Conservation (phyloP, 257 asterid species). For the Solanum piurae region DNA sequence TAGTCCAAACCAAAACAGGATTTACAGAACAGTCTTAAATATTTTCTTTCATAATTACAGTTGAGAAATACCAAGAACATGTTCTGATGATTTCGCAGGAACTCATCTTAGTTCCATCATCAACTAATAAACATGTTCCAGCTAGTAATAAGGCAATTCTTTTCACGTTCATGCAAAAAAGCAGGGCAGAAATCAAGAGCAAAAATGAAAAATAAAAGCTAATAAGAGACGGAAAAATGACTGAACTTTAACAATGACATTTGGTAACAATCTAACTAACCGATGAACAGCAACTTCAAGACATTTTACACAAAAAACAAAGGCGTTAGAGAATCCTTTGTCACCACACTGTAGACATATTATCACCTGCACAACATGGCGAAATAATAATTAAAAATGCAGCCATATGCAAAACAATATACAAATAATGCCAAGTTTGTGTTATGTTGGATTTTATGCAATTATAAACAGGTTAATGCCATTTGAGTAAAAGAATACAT, state of each 20-base stretch:
- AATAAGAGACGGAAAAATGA: neutral
- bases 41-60: neutral
- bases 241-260: neutral
- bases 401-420: neutral
- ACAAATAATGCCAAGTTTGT: neutral
- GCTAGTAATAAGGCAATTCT: neutral
- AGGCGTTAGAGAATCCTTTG: constrained; percentile 39
- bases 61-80: neutral
- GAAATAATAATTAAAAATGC: neutral
- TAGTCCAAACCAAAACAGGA: neutral
- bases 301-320: constrained; percentile 51
- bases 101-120: neutral
- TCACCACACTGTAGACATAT: constrained; percentile 59
- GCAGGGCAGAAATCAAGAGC: neutral
- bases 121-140: neutral
- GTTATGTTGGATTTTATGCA: neutral
- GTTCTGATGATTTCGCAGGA: neutral
- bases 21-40: neutral
- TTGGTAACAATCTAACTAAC: constrained; percentile 20
- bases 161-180: neutral
- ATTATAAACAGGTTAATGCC: neutral
- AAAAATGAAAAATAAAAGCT: neutral
- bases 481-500: neutral
- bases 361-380: constrained; percentile 27
- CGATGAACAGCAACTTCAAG: constrained; percentile 48